Conservation (phyloP, 2,329 filamentous ascomycete species). For the Colletotrichum liriopes region DNA sequence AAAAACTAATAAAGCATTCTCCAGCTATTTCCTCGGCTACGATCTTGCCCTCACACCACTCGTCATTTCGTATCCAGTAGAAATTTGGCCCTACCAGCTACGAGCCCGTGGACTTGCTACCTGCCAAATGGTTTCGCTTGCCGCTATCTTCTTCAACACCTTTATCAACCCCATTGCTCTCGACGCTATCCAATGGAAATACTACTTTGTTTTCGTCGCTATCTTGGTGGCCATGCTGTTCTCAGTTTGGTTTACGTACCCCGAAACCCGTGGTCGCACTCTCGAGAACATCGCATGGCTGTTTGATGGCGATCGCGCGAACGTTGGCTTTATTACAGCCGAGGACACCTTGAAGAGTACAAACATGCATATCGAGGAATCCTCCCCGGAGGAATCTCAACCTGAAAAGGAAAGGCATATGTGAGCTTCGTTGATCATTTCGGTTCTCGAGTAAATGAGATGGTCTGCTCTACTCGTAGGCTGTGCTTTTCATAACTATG, state of each 20-base stretch:
- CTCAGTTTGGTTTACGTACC: conserved; percentile 34
- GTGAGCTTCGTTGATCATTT: neutral
- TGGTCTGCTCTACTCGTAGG: neutral
- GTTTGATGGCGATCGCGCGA: neutral
- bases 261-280: conserved; percentile 41
- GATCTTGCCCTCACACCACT: conserved; percentile 55
- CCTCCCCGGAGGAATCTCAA: neutral
- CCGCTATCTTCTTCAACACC: conserved; percentile 58
- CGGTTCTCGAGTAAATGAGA: neutral
- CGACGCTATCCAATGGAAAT: conserved; percentile 56
- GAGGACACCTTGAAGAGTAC: neutral
- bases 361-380: neutral
- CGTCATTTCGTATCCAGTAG: conserved; percentile 49
- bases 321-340: neutral
- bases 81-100: conserved; percentile 48
- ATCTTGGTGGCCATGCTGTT: conserved; percentile 61
- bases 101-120: conserved; percentile 37
- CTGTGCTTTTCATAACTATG: too few relatives aligned
- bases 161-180: conserved; percentile 63
- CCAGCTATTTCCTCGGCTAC: conserved; percentile 54
- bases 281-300: conserved; percentile 38
- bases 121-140: conserved; percentile 3
- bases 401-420: neutral
- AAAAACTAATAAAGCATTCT: neutral
- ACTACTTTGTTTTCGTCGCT: conserved; percentile 60